A percentile compares a stretch with the other conserved stretches of the same genome.
These are phyloP conservation scores for Cladosporium oxysporum DNA, from an alignment of 2,329 filamentous ascomycete species.

Conservation along the genomic window DNA sequence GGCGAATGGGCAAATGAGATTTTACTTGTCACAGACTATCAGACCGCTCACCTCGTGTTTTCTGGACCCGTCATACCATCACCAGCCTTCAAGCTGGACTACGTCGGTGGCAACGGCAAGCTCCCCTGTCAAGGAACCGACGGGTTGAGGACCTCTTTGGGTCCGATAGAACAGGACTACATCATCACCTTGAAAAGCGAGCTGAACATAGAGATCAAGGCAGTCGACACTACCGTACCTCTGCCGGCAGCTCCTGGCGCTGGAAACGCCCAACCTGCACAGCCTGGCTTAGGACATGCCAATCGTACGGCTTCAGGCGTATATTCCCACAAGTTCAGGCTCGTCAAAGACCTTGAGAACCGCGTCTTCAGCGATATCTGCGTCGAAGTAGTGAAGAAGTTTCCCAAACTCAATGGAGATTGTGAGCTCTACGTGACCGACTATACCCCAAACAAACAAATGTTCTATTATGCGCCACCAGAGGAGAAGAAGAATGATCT, in stretches of 20 bases:
- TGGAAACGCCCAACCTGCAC: background rate
- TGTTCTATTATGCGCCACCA: constrained; percentile 58
- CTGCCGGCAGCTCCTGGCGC: background rate
- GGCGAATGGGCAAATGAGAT: constrained; percentile 22
- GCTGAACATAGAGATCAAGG: background rate
- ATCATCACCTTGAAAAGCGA: constrained; percentile 34
- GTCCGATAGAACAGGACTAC: constrained; percentile 36
- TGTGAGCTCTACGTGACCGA: constrained; percentile 75
- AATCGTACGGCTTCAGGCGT: background rate
- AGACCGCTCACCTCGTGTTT: constrained; percentile 32
- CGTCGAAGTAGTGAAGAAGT: constrained; percentile 68
- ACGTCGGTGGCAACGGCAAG: constrained; percentile 26
- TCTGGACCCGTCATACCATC: constrained; percentile 30
- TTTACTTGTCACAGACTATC: constrained; percentile 30
- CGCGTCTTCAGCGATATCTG: constrained; percentile 67
- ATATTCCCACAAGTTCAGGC: constrained; percentile 12
- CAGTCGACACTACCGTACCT: background rate
- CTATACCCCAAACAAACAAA: constrained; percentile 70
- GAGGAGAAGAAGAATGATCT: constrained; percentile 33
- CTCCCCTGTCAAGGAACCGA: constrained; percentile 20
- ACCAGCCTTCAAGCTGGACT: constrained; percentile 31
- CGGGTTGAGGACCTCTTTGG: constrained; percentile 24
- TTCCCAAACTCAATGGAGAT: constrained; percentile 42
- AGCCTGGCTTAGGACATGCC: background rate
- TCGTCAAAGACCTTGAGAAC: constrained; percentile 53